A percentile compares a stretch with the other conserved stretches of the same genome.
Conservation (phyloP, 805 yeast species). For the Komagataella pseudopastoris region DNA sequence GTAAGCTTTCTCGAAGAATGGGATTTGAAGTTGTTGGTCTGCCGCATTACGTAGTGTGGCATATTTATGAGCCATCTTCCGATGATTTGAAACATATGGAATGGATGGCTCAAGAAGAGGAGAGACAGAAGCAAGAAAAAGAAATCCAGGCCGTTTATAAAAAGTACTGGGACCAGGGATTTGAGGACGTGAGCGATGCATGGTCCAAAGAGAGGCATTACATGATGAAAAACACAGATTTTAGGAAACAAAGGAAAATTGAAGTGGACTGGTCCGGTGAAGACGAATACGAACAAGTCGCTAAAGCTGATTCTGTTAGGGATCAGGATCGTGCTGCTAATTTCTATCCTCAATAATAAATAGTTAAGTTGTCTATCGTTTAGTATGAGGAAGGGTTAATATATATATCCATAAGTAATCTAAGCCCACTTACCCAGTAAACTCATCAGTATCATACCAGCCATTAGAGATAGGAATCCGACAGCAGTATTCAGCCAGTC, state of each 20-base stretch:
- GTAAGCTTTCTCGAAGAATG: slow-evolving; percentile 78
- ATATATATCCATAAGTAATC: background rate
- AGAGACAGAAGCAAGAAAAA: slow-evolving; percentile 46
- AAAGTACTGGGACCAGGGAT: slow-evolving; percentile 66
- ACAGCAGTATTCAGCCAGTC: background rate
- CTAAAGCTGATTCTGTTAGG: background rate
- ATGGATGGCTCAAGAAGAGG: slow-evolving; percentile 78
- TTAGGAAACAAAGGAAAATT: slow-evolving; percentile 26
- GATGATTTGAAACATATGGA: slow-evolving; percentile 80
- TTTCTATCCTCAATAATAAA: slow-evolving; percentile 1
- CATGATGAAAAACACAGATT: slow-evolving; percentile 69
- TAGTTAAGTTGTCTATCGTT: background rate
- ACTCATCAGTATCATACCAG: background rate
- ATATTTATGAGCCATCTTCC: slow-evolving; percentile 86
- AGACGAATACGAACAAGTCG: slow-evolving; percentile 18
- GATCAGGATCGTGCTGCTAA: background rate
- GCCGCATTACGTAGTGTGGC: slow-evolving; percentile 95
- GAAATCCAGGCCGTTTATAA: slow-evolving; percentile 53
- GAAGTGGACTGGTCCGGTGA: slow-evolving; percentile 60
- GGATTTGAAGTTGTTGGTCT: slow-evolving; percentile 78
- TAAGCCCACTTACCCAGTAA: background rate
- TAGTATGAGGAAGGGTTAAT: background rate
- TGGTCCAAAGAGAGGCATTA: slow-evolving; percentile 65
- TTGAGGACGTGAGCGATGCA: slow-evolving; percentile 55
- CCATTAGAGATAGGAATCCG: background rate